Evolutionary conservation across 345 rosid genomes (phyloP), one percentile per base, ranked within the genome.

Genomic region (Brassica nigra): DNA sequence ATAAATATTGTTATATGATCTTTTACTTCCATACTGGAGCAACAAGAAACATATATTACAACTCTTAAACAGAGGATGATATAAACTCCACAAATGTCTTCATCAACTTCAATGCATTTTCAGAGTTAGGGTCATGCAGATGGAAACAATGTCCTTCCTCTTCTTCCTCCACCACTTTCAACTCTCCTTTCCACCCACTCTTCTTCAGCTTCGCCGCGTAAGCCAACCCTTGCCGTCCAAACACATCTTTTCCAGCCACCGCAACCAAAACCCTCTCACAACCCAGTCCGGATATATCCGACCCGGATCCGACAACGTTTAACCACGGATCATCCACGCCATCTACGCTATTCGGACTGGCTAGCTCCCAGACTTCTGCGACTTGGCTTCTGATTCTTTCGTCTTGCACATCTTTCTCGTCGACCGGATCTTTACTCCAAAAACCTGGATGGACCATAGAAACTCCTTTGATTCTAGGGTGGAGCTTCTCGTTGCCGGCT

Each of bases 191-290:
- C 91, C 91, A 91, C 70, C 84, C 85, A 66, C 86, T 74, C 73
- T 74, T 80, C 12, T 84, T 59, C 81, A 90, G 27, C 29, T 66
- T 84, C 73, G 72, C 85, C 58, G 70, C 79, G 49, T 85, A 91
- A 69, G 69, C 47, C 86, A 86, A 30, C 2, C 90, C 90, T 73
- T 89, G 83, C 30, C 87, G 81, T 63, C 72, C 73, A 69, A 88
- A 44, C 33, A 57, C 2, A 77, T 91, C 94, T n/a, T 86, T 86
- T 73, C 89, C 87, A 0, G 93, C 88, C 76, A 86, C 87, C 14
- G 85, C 86, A 1, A 91, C 88, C 70, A 89, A 39, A 54, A 85
- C 83, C 77, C 79, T 81, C 4, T 62, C 75, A 18, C 93, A 83
- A 54, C 86, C 85, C 52, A 89, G 62, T 18, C 70, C 78, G 18